Conservation (phyloP, 306 rosid genomes). For the Sophora flavescens region DNA sequence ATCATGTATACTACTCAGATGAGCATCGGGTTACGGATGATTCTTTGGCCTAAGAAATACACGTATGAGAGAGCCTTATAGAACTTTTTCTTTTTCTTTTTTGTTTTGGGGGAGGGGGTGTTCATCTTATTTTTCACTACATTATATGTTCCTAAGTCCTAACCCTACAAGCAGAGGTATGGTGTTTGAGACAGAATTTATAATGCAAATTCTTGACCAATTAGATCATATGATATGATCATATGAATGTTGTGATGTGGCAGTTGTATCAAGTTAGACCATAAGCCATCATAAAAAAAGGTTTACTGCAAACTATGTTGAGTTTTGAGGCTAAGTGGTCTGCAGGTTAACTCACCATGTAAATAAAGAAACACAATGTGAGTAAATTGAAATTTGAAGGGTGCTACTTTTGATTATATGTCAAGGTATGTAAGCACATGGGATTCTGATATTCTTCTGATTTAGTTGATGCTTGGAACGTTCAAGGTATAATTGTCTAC, state of each 20-base stretch:
- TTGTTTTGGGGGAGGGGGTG: too few species aligned
- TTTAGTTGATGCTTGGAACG: constrained; percentile 7
- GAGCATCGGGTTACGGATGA: neutral
- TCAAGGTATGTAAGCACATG: neutral
- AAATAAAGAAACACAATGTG: constrained; percentile 2
- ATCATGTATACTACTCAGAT: neutral
- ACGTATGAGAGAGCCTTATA: neutral
- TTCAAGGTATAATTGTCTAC: neutral
- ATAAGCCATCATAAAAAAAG: constrained; percentile 1
- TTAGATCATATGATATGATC: constrained; percentile 1
- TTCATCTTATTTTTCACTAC: neutral
- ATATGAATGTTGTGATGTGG: constrained; percentile 25
- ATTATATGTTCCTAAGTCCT: neutral
- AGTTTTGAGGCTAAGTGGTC: neutral
- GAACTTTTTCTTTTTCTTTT: neutral
- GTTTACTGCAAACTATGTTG: neutral
- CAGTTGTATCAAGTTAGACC: constrained; percentile 14
- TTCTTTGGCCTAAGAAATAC: constrained; percentile 9
- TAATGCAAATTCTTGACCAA: constrained; percentile 25
- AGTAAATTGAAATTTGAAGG: constrained; percentile 7
- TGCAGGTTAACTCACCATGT: neutral
- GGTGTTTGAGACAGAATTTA: constrained; percentile 9
- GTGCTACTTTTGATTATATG: constrained; percentile 12
- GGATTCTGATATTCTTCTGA: constrained; percentile 13
- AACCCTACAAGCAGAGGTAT: neutral